A percentile compares a stretch with the other conserved stretches of the same genome.
phyloP scores from a whole-genome alignment of 371 early-diverging fungal species.

The Circinella umbellata region DNA sequence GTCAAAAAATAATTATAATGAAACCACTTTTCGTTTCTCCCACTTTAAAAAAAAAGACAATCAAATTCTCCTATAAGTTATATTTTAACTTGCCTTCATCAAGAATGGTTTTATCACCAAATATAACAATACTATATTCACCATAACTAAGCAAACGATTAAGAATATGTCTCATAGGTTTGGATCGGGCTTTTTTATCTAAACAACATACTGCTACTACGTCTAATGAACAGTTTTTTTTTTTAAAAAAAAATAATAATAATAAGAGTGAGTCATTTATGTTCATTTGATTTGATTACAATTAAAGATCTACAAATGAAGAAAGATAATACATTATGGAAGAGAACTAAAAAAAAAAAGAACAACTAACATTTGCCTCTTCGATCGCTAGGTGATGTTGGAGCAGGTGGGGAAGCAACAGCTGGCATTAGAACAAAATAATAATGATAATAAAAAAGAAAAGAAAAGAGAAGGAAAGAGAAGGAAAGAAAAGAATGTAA shows the following conservation, averaged over 20 bases:
- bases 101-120: conserved; percentile 96
- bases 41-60: no score
- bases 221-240: conserved; percentile 32
- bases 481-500: no score
- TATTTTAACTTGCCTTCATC: conserved; percentile 78
- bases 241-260: background rate
- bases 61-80: no score
- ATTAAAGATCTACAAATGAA: no score
- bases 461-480: no score
- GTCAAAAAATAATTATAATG: background rate
- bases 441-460: background rate
- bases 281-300: background rate
- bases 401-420: background rate
- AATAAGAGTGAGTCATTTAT: background rate
- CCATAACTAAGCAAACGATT: conserved; percentile 77
- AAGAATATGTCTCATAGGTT: conserved; percentile 96
- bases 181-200: conserved; percentile 94
- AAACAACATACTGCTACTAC: conserved; percentile 92
- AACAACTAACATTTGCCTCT: conserved; percentile 3
- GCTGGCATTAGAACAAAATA: background rate
- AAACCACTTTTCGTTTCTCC: no score
- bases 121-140: conserved; percentile 88
- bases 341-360: background rate
- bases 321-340: background rate
- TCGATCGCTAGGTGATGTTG: background rate